phyloP scores from a whole-genome alignment of 495 filamentous ascomycete species.

The Talaromyces borbonicus region DNA sequence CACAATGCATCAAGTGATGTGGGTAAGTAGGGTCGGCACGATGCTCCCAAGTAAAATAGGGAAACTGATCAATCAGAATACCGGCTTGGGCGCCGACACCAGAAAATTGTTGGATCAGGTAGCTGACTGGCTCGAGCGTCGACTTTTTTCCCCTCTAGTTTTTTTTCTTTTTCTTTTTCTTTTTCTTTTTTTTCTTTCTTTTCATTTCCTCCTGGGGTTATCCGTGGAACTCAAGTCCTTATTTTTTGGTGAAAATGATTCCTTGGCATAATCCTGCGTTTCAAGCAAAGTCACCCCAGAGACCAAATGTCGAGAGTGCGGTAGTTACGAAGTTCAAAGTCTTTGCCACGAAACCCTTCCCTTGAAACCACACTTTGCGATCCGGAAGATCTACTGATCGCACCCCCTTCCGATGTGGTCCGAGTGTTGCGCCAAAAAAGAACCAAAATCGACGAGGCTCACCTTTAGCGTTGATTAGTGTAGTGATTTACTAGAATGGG shows the following conservation, averaged over 20 bases:
- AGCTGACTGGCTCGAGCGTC: not conserved
- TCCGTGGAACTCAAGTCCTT: no score
- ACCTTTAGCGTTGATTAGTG: not conserved
- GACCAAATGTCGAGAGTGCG: no score
- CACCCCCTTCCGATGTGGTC: no score
- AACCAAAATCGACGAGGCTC: no score
- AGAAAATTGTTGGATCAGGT: not conserved
- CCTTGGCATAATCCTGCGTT: no score
- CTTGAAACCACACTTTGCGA: not conserved
- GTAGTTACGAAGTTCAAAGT: no score
- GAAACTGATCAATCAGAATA: not conserved
- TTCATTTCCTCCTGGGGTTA: no score
- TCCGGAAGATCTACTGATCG: not conserved
- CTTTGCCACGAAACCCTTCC: not conserved
- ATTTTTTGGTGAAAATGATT: no score
- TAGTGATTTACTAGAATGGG: not conserved
- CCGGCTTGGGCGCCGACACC: not conserved
- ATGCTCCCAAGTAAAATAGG: not conserved
- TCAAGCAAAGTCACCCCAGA: no score
- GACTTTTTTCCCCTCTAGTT: not conserved
- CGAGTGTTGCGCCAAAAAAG: no score
- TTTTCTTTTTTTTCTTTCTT: not conserved
- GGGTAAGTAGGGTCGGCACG: not conserved
- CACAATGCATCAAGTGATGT: not conserved
- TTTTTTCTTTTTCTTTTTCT: slow-evolving; percentile 1